Conservation (phyloP, 495 filamentous ascomycete genomes). For the Penicillium taxi region DNA sequence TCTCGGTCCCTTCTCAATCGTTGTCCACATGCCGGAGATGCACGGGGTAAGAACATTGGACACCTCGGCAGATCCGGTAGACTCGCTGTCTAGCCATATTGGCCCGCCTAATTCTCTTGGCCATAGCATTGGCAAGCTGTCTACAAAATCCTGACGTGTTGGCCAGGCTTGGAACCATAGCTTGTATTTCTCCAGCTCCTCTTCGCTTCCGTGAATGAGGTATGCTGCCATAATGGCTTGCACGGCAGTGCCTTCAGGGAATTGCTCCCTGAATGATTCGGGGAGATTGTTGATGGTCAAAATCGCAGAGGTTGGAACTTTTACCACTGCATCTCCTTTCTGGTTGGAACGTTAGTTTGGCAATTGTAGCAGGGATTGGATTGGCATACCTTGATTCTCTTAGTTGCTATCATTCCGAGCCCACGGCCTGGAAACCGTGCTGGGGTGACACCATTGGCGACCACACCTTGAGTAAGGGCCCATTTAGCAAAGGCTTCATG, state of each 20-base stretch:
- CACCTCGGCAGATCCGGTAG: not conserved
- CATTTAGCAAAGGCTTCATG: constrained; percentile 52
- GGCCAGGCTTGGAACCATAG: constrained; percentile 69
- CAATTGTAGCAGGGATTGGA: not conserved
- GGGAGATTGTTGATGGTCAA: constrained; percentile 55
- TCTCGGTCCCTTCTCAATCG: constrained; percentile 12
- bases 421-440: constrained; percentile 57
- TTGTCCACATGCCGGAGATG: constrained; percentile 33
- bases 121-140: constrained; percentile 67
- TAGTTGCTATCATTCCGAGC: constrained; percentile 64
- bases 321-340: constrained; percentile 16
- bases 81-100: constrained; percentile 12
- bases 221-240: constrained; percentile 67
- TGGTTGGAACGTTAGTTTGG: not conserved
- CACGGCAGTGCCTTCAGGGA: constrained; percentile 47
- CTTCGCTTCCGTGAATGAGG: constrained; percentile 44
- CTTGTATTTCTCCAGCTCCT: constrained; percentile 26
- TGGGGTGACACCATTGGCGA: constrained; percentile 52
- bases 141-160: constrained; percentile 46
- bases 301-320: constrained; percentile 56
- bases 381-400: constrained; percentile 49
- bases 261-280: constrained; percentile 26
- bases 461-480: constrained; percentile 52
- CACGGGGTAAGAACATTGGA: constrained; percentile 32
- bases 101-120: constrained; percentile 24